A percentile compares a stretch with the other conserved stretches of the same genome.
These are phyloP conservation scores for Acanthamoeba culbertsoni DNA, from an alignment of 208 protist genomes.

Conservation along the genomic window DNA sequence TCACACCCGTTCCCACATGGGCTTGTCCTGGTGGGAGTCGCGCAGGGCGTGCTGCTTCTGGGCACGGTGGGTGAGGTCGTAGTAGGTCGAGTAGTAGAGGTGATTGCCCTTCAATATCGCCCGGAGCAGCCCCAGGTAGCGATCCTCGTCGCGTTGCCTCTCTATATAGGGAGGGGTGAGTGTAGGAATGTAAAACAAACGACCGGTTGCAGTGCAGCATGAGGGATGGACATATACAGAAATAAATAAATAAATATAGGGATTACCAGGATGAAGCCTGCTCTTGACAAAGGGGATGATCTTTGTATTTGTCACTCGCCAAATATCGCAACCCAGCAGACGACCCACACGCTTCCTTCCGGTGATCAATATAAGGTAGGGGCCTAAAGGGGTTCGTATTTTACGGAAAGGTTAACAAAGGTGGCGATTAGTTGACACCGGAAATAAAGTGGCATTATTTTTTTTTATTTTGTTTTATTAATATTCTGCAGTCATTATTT, in stretches of 20 bases:
- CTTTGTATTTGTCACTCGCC: constrained; percentile 34
- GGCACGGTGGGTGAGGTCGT: not conserved
- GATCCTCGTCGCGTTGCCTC: constrained; percentile 8
- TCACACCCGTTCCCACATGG: not conserved
- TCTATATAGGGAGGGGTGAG: no score
- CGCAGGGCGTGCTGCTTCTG: constrained; percentile 25
- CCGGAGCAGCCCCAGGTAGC: not conserved
- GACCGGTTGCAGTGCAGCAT: no score
- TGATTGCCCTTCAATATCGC: not conserved
- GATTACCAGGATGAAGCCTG: not conserved
- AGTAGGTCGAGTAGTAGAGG: constrained; percentile 37
- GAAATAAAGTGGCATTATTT: no score
- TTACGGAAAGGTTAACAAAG: not conserved
- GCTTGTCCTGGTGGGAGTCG: not conserved
- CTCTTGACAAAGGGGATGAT: not conserved
- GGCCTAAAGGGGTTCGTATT: not conserved
- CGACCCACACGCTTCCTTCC: not conserved
- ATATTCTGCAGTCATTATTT: no score
- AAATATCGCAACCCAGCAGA: not conserved
- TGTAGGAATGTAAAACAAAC: no score
- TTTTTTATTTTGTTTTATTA: no score
- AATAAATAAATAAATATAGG: no score
- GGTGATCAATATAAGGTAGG: constrained; percentile 7
- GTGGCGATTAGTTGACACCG: not conserved
- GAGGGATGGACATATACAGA: no score